phyloP scores from a whole-genome alignment of 306 rosid species.

The Mucuna pruriens region DNA sequence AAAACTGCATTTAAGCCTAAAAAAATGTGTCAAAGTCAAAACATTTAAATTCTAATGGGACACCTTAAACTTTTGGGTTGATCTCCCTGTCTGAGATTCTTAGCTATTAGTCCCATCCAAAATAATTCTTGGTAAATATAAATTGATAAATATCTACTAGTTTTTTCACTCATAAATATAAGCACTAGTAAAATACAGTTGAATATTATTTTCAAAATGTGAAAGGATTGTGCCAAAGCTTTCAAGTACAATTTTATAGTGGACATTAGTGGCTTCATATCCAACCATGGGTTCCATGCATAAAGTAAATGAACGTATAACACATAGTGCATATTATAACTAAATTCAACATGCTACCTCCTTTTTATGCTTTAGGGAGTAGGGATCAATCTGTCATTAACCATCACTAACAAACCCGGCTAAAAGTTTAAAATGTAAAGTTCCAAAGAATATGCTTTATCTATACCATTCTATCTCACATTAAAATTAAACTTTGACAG shows the following conservation, averaged over 20 bases:
- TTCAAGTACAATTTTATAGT: neutral
- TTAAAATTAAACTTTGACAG: neutral
- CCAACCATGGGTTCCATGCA: neutral
- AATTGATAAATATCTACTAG: no score
- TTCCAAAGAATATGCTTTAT: neutral
- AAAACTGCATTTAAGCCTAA: no score
- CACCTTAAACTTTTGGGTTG: neutral
- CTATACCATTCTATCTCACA: neutral
- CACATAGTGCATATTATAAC: neutral
- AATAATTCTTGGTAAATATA: neutral
- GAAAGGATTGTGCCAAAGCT: neutral
- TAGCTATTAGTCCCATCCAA: neutral
- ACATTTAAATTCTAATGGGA: neutral
- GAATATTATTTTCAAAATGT: neutral
- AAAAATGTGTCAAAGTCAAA: neutral
- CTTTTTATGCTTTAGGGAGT: neutral
- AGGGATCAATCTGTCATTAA: neutral
- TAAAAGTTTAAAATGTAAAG: neutral
- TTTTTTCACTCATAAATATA: neutral
- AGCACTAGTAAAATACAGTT: neutral
- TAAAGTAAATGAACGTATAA: neutral
- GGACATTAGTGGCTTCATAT: neutral
- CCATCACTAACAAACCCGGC: neutral
- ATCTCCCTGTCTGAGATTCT: neutral
- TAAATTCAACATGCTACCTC: neutral